Percentiles rank a stretch among this genome's conserved stretches.
Evolutionary conservation across 2,329 filamentous ascomycete species (phyloP).

Genomic region (Diaporthe amygdali): DNA sequence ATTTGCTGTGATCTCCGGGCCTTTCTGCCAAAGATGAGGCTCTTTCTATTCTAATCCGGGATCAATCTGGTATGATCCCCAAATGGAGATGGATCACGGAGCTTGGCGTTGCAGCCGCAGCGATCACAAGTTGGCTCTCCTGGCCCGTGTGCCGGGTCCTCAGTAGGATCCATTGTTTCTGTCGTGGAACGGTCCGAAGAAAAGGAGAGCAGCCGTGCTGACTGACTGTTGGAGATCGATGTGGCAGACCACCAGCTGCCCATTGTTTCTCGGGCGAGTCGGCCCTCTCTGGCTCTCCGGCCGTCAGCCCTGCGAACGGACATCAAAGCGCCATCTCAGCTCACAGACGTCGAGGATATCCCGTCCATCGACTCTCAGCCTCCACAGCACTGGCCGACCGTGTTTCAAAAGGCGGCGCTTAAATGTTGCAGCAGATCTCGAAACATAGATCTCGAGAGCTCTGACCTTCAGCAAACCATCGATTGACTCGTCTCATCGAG

Average conservation of each 20-base stretch:
- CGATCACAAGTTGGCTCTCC: conserved; percentile 16
- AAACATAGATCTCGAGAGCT: conserved; percentile 11
- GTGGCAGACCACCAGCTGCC: conserved; percentile 18
- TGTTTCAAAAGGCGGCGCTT: conserved; percentile 13
- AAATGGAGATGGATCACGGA: not conserved
- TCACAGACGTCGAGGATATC: conserved; percentile 19
- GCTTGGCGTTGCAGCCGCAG: conserved; percentile 9
- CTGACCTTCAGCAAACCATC: not conserved
- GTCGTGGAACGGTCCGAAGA: conserved; percentile 20
- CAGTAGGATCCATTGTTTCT: conserved; percentile 17
- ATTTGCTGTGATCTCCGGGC: not conserved
- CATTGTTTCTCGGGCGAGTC: conserved; percentile 17
- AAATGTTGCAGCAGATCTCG: conserved; percentile 9
- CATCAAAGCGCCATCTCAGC: conserved; percentile 20
- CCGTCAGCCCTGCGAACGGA: conserved; percentile 21
- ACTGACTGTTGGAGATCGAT: not conserved
- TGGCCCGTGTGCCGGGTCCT: conserved; percentile 17
- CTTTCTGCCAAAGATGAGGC: not conserved
- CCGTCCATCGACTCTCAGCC: not conserved
- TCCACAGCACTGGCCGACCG: conserved; percentile 11
- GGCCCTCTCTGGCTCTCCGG: not conserved
- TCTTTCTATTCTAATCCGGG: not conserved
- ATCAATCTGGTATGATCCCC: not conserved
- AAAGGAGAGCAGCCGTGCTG: not conserved
- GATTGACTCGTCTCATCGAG: not conserved